Percentiles rank a stretch among this genome's conserved stretches.
phyloP scores from a whole-genome alignment of 129 eudicot genomes.

The Glebionis coronaria region DNA sequence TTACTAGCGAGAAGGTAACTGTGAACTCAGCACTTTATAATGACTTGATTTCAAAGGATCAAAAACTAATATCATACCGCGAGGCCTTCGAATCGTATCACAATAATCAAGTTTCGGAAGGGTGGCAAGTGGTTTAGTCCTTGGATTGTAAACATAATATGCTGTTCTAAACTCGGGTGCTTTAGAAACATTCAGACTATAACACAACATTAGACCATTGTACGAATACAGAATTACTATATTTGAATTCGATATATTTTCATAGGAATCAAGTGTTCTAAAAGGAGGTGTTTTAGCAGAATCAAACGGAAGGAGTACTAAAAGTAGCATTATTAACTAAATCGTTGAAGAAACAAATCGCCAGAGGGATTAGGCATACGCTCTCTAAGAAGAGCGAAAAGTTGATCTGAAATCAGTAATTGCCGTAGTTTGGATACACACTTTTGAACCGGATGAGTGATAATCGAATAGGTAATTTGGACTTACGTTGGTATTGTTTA shows the following conservation, averaged over 20 bases:
- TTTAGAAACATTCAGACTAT: neutral
- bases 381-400: slow-evolving; percentile 33
- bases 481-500: slow-evolving; percentile 13
- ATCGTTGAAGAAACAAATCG: slow-evolving; percentile 32
- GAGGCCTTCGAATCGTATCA: slow-evolving; percentile 18
- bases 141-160: slow-evolving; percentile 47
- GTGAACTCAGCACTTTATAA: slow-evolving; percentile 27
- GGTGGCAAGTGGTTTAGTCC: slow-evolving; percentile 29
- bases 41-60: slow-evolving; percentile 37
- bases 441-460: no score
- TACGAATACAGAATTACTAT: slow-evolving; percentile 40
- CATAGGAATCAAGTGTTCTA: slow-evolving; percentile 10
- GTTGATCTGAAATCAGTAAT: slow-evolving; percentile 33
- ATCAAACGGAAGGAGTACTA: slow-evolving; percentile 24
- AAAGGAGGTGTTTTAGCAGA: slow-evolving; percentile 33
- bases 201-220: slow-evolving; percentile 52
- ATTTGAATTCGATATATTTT: neutral
- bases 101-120: slow-evolving; percentile 24
- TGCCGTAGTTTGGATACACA: slow-evolving; percentile 14
- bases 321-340: slow-evolving; percentile 10
- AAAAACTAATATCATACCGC: slow-evolving; percentile 42
- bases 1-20: slow-evolving; percentile 9
- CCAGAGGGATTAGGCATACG: slow-evolving; percentile 35
- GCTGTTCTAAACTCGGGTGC: neutral
- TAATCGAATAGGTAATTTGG: no score